Evolutionary conservation across 129 eudicot species (phyloP), one percentile per base, ranked within the genome.

Genomic region (Deinandra increscens): DNA sequence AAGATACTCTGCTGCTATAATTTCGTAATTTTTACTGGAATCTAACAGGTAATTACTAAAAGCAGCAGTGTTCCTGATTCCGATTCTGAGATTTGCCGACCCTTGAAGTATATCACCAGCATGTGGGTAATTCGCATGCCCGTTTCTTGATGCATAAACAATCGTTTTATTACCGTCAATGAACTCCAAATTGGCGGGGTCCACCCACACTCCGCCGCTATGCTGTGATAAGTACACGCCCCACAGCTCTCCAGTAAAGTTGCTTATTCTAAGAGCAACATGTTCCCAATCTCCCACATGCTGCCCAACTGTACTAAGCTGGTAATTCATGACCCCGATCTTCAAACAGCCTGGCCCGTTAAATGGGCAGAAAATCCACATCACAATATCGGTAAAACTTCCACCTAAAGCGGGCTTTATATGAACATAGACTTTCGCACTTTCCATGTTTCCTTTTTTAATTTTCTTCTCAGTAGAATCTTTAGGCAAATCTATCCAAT

Each of bases 201-300:
- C 90, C 19, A 93, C 85, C 99, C 99, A 93, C 39, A 69, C 79
- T n/a, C 99, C 97, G 3, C 83, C 91, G 72, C 99, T 93, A 44
- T 89, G 97, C 73, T 89, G 99, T 2, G 99, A 93, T 44, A 93
- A 80, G 59, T 87, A 93, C 43, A 93, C 56, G 55, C 87, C 69
- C 85, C 84, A 78, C 11, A 93, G 84, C 80, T 83, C 89, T 7
- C 99, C 99, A 0, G 90, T 89, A 66, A 87, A 93, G 82, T 93
- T 93, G 82, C 97, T 89, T 55, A 93, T 64, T 14, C 96, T 83
- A 53, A 92, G 91, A 10, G 91, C 79, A 53, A 92, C 77, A 58
- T 92, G 98, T 81, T 92, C 98, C 98, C 98, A 92, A 64, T 92
- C 98, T 5, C 98, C 84, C 10, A 89, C 91, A 66, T 92, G 99